A percentile compares a stretch with the other conserved stretches of the same genome.
Evolutionary conservation across 1,284 basidiomycete species (phyloP).

Genomic region (Omphalotus olearius): DNA sequence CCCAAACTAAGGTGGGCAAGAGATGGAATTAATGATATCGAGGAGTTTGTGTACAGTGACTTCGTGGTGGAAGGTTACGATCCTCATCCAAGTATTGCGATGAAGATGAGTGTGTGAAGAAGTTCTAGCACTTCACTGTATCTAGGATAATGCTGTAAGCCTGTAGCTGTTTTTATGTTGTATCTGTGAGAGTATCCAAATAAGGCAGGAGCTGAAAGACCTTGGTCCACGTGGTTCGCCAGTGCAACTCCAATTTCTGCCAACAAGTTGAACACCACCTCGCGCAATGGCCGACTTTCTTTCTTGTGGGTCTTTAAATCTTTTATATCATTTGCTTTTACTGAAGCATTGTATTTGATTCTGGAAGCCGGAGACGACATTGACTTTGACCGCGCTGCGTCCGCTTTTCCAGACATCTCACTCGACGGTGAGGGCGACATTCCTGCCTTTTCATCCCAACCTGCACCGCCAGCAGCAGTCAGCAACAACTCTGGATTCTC

Average conservation of each 20-base stretch:
- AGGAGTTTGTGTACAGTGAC: conserved; percentile 81
- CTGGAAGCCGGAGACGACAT: conserved; percentile 41
- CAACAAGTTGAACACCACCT: no score
- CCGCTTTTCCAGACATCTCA: conserved; percentile 84
- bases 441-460: conserved; percentile 32
- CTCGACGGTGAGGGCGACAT: conserved; percentile 61
- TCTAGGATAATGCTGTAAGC: no score
- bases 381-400: conserved; percentile 74
- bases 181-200: no score
- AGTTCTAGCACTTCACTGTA: neutral
- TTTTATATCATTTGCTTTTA: neutral
- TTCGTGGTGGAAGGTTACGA: conserved; percentile 86
- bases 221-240: no score
- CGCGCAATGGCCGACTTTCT: conserved; percentile 13
- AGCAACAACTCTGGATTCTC: conserved; percentile 44
- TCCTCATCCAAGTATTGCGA: conserved; percentile 82
- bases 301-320: conserved; percentile 7
- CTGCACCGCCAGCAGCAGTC: conserved; percentile 26
- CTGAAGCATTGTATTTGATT: neutral
- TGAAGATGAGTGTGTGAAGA: conserved; percentile 92
- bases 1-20: conserved; percentile 77
- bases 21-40: conserved; percentile 66
- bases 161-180: no score
- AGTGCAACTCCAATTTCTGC: no score
- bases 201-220: no score